Percentiles rank a stretch among this genome's conserved stretches.
Evolutionary conservation across 163 green algal species (phyloP).

Genomic region (Coccomyxa subellipsoidea): DNA sequence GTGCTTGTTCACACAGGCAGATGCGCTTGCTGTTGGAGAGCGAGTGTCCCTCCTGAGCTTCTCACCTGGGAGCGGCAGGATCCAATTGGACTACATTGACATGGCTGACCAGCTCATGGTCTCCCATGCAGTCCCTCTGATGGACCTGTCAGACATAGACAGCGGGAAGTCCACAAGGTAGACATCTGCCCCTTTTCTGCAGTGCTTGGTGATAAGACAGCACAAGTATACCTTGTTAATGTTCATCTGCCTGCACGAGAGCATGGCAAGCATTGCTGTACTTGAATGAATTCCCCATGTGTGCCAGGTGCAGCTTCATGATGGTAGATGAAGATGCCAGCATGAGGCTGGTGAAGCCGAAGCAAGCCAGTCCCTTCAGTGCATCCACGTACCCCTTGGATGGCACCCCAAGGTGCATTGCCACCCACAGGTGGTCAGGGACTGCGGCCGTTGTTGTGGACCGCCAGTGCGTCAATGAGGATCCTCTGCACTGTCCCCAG

Average conservation of each 20-base stretch:
- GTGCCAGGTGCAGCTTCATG: not conserved
- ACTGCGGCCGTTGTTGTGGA: not conserved
- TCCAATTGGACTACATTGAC: not conserved
- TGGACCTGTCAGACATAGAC: not conserved
- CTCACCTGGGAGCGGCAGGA: not conserved
- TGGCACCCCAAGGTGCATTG: not conserved
- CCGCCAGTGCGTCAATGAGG: not conserved
- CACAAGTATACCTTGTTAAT: too few species aligned
- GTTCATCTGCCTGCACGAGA: too few species aligned
- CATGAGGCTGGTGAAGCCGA: not conserved
- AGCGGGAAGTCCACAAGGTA: not conserved
- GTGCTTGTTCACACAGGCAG: not conserved
- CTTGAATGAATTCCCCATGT: not conserved
- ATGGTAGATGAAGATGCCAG: not conserved
- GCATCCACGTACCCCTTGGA: not conserved
- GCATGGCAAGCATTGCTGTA: too few species aligned
- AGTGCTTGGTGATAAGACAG: too few species aligned
- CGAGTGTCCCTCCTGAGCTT: not conserved
- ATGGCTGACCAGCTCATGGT: not conserved
- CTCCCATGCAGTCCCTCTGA: not conserved
- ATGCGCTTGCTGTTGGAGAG: not conserved
- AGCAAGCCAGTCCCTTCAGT: not conserved
- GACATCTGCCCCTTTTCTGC: not conserved
- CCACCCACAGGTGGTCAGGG: not conserved
- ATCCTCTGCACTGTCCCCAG: not conserved